Conservation (phyloP, 129 eudicot species). For the Heracleum sosnowskyi region DNA sequence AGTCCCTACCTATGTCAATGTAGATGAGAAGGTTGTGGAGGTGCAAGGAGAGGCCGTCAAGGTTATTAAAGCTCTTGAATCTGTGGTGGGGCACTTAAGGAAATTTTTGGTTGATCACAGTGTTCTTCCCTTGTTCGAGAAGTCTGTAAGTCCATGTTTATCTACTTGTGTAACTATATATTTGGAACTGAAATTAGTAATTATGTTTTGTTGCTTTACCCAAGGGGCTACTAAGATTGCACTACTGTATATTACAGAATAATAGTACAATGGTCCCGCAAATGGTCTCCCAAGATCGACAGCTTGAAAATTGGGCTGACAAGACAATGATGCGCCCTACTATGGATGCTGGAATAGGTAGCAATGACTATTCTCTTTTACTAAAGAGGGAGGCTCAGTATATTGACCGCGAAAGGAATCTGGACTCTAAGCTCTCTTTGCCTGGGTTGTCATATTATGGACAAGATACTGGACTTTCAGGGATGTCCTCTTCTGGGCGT, state of each 20-base stretch:
- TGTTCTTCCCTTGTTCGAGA: slow-evolving; percentile 76
- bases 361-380: slow-evolving; percentile 38
- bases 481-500: slow-evolving; percentile 44
- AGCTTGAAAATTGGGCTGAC: slow-evolving; percentile 62
- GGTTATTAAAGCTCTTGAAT: slow-evolving; percentile 74
- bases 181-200: background rate
- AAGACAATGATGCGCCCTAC: slow-evolving; percentile 33
- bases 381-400: slow-evolving; percentile 50
- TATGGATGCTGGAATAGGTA: slow-evolving; percentile 26
- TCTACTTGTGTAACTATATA: background rate
- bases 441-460: slow-evolving; percentile 61
- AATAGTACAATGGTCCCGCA: slow-evolving; percentile 22
- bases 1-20: slow-evolving; percentile 39
- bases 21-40: slow-evolving; percentile 88
- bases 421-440: slow-evolving; percentile 39
- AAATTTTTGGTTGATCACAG: slow-evolving; percentile 84
- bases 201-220: background rate
- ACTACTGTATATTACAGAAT: slow-evolving; percentile 27
- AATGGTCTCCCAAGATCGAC: slow-evolving; percentile 34
- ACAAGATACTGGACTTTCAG: slow-evolving; percentile 42
- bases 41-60: slow-evolving; percentile 78
- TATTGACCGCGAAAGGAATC: slow-evolving; percentile 60
- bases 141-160: slow-evolving; percentile 44
- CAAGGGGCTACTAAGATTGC: background rate
- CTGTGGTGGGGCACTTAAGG: slow-evolving; percentile 74